Conservation (phyloP, 768 basidiomycete genomes). For the Plicaturopsis crispa region DNA sequence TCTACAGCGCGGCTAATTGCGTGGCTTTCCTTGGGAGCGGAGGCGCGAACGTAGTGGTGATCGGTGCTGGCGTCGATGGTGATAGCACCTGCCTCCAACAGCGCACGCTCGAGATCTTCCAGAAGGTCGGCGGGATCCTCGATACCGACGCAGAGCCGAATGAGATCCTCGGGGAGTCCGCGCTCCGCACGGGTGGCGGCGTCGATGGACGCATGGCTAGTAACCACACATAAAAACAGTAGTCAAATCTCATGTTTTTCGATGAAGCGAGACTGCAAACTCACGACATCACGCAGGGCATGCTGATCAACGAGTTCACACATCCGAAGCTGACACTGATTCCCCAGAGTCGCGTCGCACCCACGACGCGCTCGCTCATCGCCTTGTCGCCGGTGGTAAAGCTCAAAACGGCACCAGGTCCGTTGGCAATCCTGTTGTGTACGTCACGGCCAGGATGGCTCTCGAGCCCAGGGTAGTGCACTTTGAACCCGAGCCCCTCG, state of each 20-base stretch:
- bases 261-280: constrained; percentile 25
- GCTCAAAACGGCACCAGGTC: constrained; percentile 89
- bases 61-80: constrained; percentile 42
- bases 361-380: constrained; percentile 88
- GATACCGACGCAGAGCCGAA: constrained; percentile 96
- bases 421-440: constrained; percentile 87
- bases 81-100: constrained; percentile 89
- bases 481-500: constrained; percentile 75
- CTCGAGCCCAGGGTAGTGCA: constrained; percentile 87
- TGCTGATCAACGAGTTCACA: constrained; percentile 95
- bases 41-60: constrained; percentile 40
- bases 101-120: constrained; percentile 90
- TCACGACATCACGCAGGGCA: constrained; percentile 99
- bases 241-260: constrained; percentile 2
- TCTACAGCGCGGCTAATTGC: constrained; percentile 57
- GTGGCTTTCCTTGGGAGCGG: constrained; percentile 21
- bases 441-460: constrained; percentile 78
- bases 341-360: constrained; percentile 89
- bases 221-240: constrained; percentile 6
- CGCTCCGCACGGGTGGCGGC: constrained; percentile 92
- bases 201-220: constrained; percentile 95
- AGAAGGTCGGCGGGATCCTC: constrained; percentile 91
- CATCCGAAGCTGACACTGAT: constrained; percentile 98
- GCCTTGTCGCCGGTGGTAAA: constrained; percentile 91
- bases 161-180: constrained; percentile 96